A percentile compares a stretch with the other conserved stretches of the same genome.
phyloP scores from a whole-genome alignment of 305 asterid species.

The Solanum hybrid region DNA sequence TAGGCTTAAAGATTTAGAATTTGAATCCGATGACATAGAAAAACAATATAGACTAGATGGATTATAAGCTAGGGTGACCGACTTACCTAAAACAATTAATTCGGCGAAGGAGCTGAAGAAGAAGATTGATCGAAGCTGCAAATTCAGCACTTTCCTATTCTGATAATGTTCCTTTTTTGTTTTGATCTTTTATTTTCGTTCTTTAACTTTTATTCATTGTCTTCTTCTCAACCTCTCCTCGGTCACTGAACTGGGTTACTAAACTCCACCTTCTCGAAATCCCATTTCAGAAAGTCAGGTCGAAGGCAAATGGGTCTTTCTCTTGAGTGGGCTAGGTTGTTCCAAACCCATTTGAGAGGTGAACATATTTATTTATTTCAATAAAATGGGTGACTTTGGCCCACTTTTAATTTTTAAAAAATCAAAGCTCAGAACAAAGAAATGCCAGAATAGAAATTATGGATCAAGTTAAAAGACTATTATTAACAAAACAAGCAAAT shows the following conservation, averaged over 20 bases:
- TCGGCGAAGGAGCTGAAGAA: not conserved
- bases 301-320: not conserved
- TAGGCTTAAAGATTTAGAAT: not conserved
- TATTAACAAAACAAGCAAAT: not conserved
- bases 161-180: not conserved
- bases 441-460: not conserved
- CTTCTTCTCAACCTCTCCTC: too few relatives aligned
- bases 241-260: too few relatives aligned
- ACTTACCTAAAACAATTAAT: not conserved
- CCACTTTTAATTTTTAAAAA: not conserved
- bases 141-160: not conserved
- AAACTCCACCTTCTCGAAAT: too few relatives aligned
- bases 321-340: not conserved
- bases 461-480: too few relatives aligned
- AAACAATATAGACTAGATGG: not conserved
- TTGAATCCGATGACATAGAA: not conserved
- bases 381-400: not conserved
- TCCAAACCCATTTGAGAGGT: not conserved
- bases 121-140: not conserved
- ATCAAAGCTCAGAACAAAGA: not conserved
- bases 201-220: not conserved
- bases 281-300: too few relatives aligned
- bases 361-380: not conserved
- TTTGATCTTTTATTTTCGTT: not conserved
- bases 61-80: not conserved